Base-by-base conservation (phyloP, 176 grass and related monocot genomes). In the Elaeis guineensis region DNA sequence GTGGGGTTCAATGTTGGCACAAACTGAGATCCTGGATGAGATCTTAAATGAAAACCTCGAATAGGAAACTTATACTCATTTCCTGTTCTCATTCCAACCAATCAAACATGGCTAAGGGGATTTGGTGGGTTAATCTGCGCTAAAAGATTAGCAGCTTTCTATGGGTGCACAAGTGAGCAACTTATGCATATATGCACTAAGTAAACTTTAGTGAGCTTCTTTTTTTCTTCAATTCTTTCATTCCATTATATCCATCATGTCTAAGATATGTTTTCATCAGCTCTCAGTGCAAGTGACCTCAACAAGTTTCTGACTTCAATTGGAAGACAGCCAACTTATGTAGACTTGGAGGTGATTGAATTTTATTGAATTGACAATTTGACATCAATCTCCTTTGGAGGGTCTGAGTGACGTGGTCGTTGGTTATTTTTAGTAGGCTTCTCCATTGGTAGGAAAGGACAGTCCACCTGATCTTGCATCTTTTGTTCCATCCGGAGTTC, bases 241-340 rank as follows among this genome's bases (percentile, higher is more conserved):
- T 44, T 44, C 35, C 11, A 3, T 75, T 23, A 67, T 51, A 23
- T 63, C 19, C 77, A 28, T 72, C 51, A 28, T 69, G 17, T 64
- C 35, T 17, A 69, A 21, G 44, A 71, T 65, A 72, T 65, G 50
- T 59, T 69, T 62, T 54, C 66, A 17, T 51, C 76, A 98, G 93
- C 84, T 80, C 73, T 89, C 48, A 92, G 58, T 62, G 79, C 87
- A 81, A 83, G 64, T 55, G 75, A 85, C 75, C 80, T 98, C 4
- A 84, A 98, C 78, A 98, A 89, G 72, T 98, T 98, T 85, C 70
- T 98, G 22, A 49, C 78, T 50, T 98, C 93, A 64, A 77, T 86
- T 71, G 84, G 84, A 65, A 90, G 78, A 44, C 78, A 89, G n/a
- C 84, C 79, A 67, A 62, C 87, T 69, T 98, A 98, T 83, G 81